Conservation (phyloP, 73 alveolate genomes). For the Uronychia setigera region DNA sequence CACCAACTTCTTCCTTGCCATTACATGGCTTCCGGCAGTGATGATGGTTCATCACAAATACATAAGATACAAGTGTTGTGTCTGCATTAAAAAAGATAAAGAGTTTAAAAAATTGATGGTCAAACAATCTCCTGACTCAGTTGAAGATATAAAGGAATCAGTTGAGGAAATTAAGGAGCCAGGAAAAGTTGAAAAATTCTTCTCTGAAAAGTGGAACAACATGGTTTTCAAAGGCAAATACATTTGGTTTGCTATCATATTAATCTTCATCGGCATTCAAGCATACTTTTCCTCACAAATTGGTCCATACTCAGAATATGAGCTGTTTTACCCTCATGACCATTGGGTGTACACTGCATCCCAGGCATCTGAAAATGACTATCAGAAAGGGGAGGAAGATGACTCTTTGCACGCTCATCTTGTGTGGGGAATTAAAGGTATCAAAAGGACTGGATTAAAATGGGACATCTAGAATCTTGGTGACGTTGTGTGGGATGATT, state of each 20-base stretch:
- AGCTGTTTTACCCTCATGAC: conserved; percentile 10
- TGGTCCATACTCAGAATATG: not conserved
- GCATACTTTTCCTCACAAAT: not conserved
- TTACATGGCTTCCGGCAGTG: conserved; percentile 16
- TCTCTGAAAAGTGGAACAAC: conserved; percentile 3
- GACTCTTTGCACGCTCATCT: not conserved
- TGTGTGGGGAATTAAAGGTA: conserved; percentile 14
- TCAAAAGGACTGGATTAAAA: not conserved
- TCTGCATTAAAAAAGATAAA: not conserved
- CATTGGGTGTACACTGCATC: not conserved
- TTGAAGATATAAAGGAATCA: too few species aligned
- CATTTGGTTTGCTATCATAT: not conserved
- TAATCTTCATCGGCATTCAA: not conserved
- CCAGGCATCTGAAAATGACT: not conserved
- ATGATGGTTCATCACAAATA: conserved; percentile 22
- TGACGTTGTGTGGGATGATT: not conserved
- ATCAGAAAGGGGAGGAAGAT: conserved; percentile 6
- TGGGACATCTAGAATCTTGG: conserved; percentile 11
- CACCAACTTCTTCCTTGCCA: conserved; percentile 15
- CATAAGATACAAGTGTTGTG: not conserved
- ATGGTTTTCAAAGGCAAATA: not conserved
- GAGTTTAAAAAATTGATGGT: not conserved
- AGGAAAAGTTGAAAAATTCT: conserved; percentile 13
- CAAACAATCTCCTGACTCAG: too few species aligned
- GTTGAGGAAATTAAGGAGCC: not conserved